Evolutionary conservation across 495 filamentous ascomycete genomes (phyloP).

Genomic region (Filosporella fistucella): DNA sequence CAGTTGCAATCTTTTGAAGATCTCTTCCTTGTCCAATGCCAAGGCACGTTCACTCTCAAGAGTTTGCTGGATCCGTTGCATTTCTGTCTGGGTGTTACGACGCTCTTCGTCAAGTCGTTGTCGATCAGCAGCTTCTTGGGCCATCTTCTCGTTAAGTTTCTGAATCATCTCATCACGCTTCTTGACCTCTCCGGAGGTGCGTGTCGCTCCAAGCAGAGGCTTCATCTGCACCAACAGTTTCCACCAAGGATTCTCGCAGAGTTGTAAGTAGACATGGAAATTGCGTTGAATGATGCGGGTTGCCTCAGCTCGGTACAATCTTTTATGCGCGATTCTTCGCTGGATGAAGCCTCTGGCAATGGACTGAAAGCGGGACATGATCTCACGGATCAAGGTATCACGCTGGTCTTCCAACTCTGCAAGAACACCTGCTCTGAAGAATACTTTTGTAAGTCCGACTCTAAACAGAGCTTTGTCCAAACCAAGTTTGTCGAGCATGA

Average conservation of each 20-base stretch:
- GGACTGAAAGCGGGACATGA: slow-evolving; percentile 92
- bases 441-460: slow-evolving; percentile 94
- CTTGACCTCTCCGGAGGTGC: slow-evolving; percentile 87
- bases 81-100: slow-evolving; percentile 78
- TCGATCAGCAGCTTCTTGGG: slow-evolving; percentile 66
- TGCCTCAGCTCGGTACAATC: slow-evolving; percentile 89
- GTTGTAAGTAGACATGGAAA: slow-evolving; percentile 80
- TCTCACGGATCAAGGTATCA: slow-evolving; percentile 85
- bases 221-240: slow-evolving; percentile 92
- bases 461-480: slow-evolving; percentile 84
- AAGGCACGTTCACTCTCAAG: slow-evolving; percentile 92
- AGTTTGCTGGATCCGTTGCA: slow-evolving; percentile 84
- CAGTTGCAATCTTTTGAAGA: slow-evolving; percentile 89
- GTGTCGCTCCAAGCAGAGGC: slow-evolving; percentile 85
- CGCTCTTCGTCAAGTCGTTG: slow-evolving; percentile 88
- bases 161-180: slow-evolving; percentile 90
- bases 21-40: slow-evolving; percentile 96
- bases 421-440: slow-evolving; percentile 94
- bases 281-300: slow-evolving; percentile 93
- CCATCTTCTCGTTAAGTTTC: slow-evolving; percentile 77
- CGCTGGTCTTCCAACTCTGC: slow-evolving; percentile 95
- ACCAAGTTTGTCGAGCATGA: slow-evolving; percentile 86
- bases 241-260: slow-evolving; percentile 96
- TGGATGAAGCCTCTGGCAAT: slow-evolving; percentile 85
- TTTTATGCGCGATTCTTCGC: slow-evolving; percentile 82